Percentiles rank a stretch among this genome's conserved stretches.
Evolutionary conservation across 2,329 filamentous ascomycete species (phyloP).

Genomic region (Sporothrix brasiliensis): DNA sequence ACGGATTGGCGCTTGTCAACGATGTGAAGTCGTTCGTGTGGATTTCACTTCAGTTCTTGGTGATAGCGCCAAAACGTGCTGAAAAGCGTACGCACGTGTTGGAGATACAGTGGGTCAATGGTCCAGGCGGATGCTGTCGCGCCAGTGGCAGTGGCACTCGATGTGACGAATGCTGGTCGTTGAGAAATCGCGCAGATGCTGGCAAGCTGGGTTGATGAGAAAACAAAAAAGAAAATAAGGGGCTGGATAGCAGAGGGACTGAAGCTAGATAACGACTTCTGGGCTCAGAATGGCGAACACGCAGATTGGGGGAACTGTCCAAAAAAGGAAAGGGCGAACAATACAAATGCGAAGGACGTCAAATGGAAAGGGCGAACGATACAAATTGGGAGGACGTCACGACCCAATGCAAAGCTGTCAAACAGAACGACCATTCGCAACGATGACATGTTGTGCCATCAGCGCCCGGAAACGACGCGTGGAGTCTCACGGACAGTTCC

Average conservation of each 20-base stretch:
- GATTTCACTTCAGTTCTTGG: not conserved
- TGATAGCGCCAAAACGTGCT: not conserved
- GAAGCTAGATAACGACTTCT: constrained; percentile 22
- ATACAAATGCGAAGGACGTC: not conserved
- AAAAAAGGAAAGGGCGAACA: not conserved
- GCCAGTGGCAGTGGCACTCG: no score
- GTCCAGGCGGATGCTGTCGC: not conserved
- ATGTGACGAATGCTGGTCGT: not conserved
- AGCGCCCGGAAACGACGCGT: not conserved
- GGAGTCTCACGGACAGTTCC: not conserved
- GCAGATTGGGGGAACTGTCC: not conserved
- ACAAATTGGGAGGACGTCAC: not conserved
- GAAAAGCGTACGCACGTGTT: not conserved
- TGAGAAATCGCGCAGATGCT: constrained; percentile 21
- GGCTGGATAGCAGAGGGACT: not conserved
- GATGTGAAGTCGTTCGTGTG: not conserved
- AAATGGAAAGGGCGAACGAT: not conserved
- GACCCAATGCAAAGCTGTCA: not conserved
- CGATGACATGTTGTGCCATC: no score
- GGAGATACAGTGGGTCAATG: constrained; percentile 11
- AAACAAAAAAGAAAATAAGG: not conserved
- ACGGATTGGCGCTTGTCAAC: not conserved
- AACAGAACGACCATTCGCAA: not conserved
- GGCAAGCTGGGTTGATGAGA: not conserved
- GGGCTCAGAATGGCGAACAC: constrained; percentile 18